Evolutionary conservation across 805 yeast genomes (phyloP).

Genomic region (Yamadazyma sp.): DNA sequence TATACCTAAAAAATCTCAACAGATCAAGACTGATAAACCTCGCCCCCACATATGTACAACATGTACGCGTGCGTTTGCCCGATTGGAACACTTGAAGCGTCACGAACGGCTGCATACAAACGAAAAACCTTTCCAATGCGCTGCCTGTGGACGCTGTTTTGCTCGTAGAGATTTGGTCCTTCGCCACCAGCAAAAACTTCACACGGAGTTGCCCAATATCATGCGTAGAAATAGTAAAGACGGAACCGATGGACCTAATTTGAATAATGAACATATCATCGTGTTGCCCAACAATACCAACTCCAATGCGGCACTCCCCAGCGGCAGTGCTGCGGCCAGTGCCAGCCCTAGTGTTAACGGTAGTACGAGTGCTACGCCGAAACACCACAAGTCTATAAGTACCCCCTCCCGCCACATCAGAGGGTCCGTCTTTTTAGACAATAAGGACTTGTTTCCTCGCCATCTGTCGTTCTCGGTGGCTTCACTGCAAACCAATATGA

Average conservation of each 20-base stretch:
- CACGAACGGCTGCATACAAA: slow-evolving; percentile 94
- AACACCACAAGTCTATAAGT: slow-evolving; percentile 4
- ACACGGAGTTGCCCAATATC: slow-evolving; percentile 50
- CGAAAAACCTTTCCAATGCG: slow-evolving; percentile 95
- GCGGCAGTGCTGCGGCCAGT: not conserved
- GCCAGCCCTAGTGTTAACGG: not conserved
- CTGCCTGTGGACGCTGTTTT: slow-evolving; percentile 93
- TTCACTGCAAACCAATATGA: slow-evolving; percentile 52
- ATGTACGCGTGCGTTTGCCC: slow-evolving; percentile 94
- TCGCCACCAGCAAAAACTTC: slow-evolving; percentile 93
- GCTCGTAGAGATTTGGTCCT: slow-evolving; percentile 86
- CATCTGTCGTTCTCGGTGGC: slow-evolving; percentile 15
- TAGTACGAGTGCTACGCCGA: slow-evolving; percentile 2
- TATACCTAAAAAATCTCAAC: slow-evolving; percentile 81
- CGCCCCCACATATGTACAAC: slow-evolving; percentile 88
- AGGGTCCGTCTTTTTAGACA: slow-evolving; percentile 3
- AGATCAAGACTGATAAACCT: slow-evolving; percentile 88
- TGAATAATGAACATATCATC: slow-evolving; percentile 51
- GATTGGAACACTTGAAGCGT: slow-evolving; percentile 89
- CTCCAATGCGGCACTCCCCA: slow-evolving; percentile 49
- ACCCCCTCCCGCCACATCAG: slow-evolving; percentile 4
- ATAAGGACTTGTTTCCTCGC: slow-evolving; percentile 15
- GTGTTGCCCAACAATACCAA: slow-evolving; percentile 52
- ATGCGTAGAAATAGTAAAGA: slow-evolving; percentile 29
- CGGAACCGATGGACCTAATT: slow-evolving; percentile 13